Evolutionary conservation across 495 filamentous ascomycete genomes (phyloP).

Genomic region (Penicillium maclennaniae): DNA sequence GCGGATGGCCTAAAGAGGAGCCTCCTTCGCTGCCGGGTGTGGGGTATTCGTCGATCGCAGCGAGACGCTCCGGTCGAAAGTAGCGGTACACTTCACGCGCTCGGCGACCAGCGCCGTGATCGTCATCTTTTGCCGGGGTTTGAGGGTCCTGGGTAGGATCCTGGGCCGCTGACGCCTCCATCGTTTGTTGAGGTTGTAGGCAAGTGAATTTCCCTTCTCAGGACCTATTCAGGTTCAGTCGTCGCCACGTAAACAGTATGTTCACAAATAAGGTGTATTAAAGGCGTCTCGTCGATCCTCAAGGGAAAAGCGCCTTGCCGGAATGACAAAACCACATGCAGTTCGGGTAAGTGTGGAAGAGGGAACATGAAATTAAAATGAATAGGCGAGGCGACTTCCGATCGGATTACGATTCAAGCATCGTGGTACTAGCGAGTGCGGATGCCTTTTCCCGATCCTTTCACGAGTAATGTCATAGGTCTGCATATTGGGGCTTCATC

Average conservation of each 20-base stretch:
- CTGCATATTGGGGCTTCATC: too few relatives aligned
- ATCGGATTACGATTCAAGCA: background rate
- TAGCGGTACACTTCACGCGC: slow-evolving; percentile 47
- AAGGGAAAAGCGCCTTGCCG: background rate
- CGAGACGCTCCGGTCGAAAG: slow-evolving; percentile 34
- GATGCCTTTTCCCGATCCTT: too few relatives aligned
- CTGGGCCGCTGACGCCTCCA: background rate
- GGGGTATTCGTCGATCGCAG: slow-evolving; percentile 5
- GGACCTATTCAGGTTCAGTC: background rate
- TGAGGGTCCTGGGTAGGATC: background rate
- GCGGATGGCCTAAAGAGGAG: background rate
- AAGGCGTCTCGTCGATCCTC: background rate
- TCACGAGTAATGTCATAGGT: too few relatives aligned
- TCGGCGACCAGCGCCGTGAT: slow-evolving; percentile 32
- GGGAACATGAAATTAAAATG: background rate
- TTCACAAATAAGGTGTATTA: background rate
- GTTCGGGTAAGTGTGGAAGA: background rate
- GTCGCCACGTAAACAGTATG: background rate
- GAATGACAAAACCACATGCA: background rate
- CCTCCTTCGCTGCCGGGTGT: background rate
- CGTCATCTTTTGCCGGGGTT: slow-evolving; percentile 4
- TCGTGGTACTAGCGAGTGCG: too few relatives aligned
- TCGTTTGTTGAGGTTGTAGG: background rate
- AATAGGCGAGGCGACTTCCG: background rate
- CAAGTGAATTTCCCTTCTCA: background rate